A percentile compares a stretch with the other conserved stretches of the same genome.
Conservation (phyloP, 352 stramenopile genomes). For the Aphanomyces cochlioides region DNA sequence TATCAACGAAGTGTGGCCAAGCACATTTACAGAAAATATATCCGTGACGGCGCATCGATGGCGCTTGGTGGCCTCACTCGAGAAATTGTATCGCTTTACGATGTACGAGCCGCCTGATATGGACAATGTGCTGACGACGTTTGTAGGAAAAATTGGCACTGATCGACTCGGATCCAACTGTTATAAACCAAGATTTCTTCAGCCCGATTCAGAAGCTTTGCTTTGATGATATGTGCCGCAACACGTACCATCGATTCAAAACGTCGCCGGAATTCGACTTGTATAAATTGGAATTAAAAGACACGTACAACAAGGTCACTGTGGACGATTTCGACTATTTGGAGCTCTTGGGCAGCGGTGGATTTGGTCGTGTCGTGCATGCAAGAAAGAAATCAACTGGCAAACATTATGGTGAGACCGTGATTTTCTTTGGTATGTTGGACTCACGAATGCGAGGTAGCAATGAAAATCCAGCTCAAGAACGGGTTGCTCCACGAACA, state of each 20-base stretch:
- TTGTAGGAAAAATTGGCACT: conserved; percentile 59
- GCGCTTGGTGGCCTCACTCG: conserved; percentile 68
- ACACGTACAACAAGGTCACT: conserved; percentile 85
- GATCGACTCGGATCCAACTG: conserved; percentile 41
- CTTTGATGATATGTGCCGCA: conserved; percentile 72
- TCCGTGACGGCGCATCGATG: conserved; percentile 71
- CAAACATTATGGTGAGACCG: conserved; percentile 76
- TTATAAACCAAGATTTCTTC: conserved; percentile 64
- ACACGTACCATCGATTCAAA: conserved; percentile 80
- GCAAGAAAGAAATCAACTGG: conserved; percentile 85
- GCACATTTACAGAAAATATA: conserved; percentile 84
- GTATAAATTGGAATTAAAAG: conserved; percentile 76
- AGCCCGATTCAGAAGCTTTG: conserved; percentile 63
- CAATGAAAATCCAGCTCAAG: conserved; percentile 92
- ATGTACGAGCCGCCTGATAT: conserved; percentile 43
- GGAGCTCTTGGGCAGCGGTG: conserved; percentile 84
- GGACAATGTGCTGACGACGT: background rate
- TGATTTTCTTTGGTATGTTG: no score
- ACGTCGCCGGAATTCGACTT: conserved; percentile 56
- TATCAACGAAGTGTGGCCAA: conserved; percentile 75
- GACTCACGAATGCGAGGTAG: conserved; percentile 29
- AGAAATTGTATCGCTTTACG: conserved; percentile 61
- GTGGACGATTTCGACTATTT: conserved; percentile 82
- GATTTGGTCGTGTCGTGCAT: conserved; percentile 88
- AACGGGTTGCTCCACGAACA: conserved; percentile 81